phyloP scores from a whole-genome alignment of 192 early-diverging fungal genomes.

The Linnemannia exigua region DNA sequence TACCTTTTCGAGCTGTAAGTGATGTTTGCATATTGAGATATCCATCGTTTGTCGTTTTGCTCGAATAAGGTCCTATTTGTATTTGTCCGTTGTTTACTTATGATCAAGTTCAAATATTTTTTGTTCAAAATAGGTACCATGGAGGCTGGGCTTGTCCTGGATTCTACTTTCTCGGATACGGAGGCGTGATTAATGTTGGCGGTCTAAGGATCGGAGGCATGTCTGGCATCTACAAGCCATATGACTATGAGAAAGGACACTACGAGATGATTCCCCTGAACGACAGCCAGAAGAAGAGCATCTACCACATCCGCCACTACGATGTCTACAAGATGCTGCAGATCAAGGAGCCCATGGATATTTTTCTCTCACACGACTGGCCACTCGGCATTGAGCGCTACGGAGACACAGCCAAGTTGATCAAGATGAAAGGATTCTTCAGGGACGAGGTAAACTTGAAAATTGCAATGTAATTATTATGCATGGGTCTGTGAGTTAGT shows the following conservation, averaged over 20 bases:
- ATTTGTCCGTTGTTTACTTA: too few species aligned
- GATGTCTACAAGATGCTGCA: conserved; percentile 85
- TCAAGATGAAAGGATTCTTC: conserved; percentile 83
- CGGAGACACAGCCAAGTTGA: conserved; percentile 76
- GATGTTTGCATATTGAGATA: background rate
- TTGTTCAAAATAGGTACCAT: conserved; percentile 72
- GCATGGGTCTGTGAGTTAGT: background rate
- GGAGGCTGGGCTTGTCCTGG: conserved; percentile 96
- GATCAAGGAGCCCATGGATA: conserved; percentile 83
- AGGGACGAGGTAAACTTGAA: conserved; percentile 69
- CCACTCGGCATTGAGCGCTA: conserved; percentile 86
- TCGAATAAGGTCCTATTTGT: too few species aligned
- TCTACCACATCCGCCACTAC: conserved; percentile 92
- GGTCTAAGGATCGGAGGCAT: conserved; percentile 94
- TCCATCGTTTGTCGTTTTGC: background rate
- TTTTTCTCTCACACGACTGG: conserved; percentile 98
- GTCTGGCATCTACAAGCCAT: conserved; percentile 89
- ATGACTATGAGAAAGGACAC: conserved; percentile 75
- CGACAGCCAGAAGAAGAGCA: conserved; percentile 70
- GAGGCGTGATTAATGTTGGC: conserved; percentile 89
- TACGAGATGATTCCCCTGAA: conserved; percentile 86
- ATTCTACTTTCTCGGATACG: conserved; percentile 93
- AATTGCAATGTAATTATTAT: background rate
- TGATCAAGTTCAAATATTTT: background rate
- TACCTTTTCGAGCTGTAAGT: conserved; percentile 95